These are phyloP conservation scores for Sporothrix brunneoviolacea DNA, from an alignment of 2,329 filamentous ascomycete species.

Conservation along the genomic window DNA sequence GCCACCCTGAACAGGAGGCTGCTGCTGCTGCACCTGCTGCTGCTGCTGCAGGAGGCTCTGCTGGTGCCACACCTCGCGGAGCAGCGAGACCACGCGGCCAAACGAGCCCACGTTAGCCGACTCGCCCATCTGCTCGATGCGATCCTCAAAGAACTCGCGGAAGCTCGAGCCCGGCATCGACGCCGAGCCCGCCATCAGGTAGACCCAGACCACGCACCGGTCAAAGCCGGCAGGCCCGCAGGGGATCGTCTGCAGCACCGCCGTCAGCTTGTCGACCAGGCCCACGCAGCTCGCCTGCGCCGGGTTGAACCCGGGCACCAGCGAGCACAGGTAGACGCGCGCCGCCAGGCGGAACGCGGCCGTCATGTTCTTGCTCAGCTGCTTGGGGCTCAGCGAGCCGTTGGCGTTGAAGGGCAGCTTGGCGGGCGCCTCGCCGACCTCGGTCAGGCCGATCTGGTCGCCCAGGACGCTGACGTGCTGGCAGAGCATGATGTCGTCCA, in stretches of 20 bases:
- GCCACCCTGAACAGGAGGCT: constrained; percentile 22
- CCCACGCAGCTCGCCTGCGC: constrained; percentile 66
- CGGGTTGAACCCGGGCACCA: constrained; percentile 82
- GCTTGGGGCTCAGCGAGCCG: constrained; percentile 71
- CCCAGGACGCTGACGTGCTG: constrained; percentile 84
- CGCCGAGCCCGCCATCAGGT: constrained; percentile 77
- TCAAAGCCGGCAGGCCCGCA: constrained; percentile 77
- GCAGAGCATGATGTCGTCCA: constrained; percentile 82
- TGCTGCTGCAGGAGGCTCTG: constrained; percentile 43
- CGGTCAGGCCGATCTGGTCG: constrained; percentile 76
- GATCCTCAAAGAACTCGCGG: constrained; percentile 69
- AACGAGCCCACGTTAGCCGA: constrained; percentile 77
- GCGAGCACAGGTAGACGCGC: constrained; percentile 91
- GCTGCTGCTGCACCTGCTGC: constrained; percentile 12
- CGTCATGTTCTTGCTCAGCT: constrained; percentile 83
- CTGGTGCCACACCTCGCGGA: constrained; percentile 79
- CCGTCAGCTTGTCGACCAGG: constrained; percentile 70
- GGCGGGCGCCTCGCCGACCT: constrained; percentile 53
- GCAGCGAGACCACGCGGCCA: constrained; percentile 69
- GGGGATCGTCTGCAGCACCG: constrained; percentile 74
- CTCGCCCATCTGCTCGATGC: constrained; percentile 67
- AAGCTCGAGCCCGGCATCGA: constrained; percentile 68
- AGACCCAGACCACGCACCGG: constrained; percentile 85
- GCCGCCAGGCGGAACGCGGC: constrained; percentile 85
- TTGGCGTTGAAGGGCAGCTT: constrained; percentile 59